phyloP scores from a whole-genome alignment of 305 asterid genomes.

The Fraxinus sp. region DNA sequence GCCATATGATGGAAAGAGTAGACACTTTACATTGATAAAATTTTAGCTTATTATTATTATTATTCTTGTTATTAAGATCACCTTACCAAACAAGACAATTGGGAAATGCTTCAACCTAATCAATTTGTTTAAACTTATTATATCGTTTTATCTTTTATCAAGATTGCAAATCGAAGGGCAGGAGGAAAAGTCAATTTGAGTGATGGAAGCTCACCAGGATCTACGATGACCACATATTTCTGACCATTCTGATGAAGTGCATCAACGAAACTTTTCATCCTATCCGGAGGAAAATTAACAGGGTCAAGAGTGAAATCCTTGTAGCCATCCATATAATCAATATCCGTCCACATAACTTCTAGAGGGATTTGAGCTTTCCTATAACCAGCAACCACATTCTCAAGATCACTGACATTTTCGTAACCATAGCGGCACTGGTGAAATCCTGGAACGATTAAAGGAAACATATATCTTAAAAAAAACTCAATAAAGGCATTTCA shows the following conservation, averaged over 20 bases:
- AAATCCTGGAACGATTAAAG: conserved; percentile 47
- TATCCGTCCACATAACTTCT: conserved; percentile 93
- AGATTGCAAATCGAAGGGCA: background rate
- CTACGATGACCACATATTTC: conserved; percentile 67
- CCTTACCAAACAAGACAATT: background rate
- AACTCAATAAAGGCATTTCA: background rate
- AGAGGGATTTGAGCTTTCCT: conserved; percentile 68
- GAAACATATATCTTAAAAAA: background rate
- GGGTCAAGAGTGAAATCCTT: conserved; percentile 94
- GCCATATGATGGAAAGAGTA: background rate
- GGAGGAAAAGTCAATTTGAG: background rate
- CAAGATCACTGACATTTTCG: conserved; percentile 57
- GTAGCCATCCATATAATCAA: conserved; percentile 84
- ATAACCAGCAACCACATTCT: conserved; percentile 66
- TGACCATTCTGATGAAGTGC: conserved; percentile 64
- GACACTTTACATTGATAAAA: background rate
- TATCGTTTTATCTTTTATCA: background rate
- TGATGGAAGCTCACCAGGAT: conserved; percentile 56
- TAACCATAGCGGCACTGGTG: conserved; percentile 88
- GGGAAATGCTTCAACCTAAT: background rate
- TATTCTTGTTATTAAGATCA: background rate
- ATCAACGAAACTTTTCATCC: conserved; percentile 58
- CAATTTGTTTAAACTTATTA: background rate
- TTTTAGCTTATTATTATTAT: conserved; percentile 16
- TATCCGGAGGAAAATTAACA: conserved; percentile 53